These are phyloP conservation scores for Pseudogymnoascus sp. DNA, from an alignment of 2,329 filamentous ascomycete species.

Conservation along the genomic window DNA sequence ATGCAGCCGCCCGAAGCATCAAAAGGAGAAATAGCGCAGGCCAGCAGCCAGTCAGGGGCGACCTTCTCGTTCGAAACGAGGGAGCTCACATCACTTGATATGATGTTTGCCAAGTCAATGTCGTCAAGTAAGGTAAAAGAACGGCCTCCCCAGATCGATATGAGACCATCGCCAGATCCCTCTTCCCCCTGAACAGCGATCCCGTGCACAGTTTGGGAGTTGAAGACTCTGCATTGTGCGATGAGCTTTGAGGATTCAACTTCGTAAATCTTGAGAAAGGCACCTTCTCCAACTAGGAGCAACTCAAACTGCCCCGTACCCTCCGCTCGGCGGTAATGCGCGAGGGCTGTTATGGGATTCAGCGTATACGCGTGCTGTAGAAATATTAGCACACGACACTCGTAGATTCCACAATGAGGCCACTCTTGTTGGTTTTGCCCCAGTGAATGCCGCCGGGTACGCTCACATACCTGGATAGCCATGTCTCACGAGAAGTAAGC, in stretches of 20 bases:
- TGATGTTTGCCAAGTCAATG: slow-evolving; percentile 18
- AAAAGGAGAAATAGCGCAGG: slow-evolving; percentile 48
- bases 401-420: not conserved
- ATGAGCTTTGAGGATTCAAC: slow-evolving; percentile 30
- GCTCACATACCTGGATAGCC: slow-evolving; percentile 1
- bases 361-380: slow-evolving; percentile 27
- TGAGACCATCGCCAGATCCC: slow-evolving; percentile 19
- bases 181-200: slow-evolving; percentile 41
- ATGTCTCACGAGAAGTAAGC: not conserved
- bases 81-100: slow-evolving; percentile 14
- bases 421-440: not conserved
- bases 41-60: slow-evolving; percentile 71
- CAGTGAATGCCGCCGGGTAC: not conserved
- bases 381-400: slow-evolving; percentile 5
- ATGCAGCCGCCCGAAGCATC: slow-evolving; percentile 39
- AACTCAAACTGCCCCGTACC: slow-evolving; percentile 28
- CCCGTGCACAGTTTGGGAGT: slow-evolving; percentile 66
- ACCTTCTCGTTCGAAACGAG: slow-evolving; percentile 32
- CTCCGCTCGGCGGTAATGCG: slow-evolving; percentile 37
- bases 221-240: slow-evolving; percentile 49
- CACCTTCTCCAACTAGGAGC: slow-evolving; percentile 55
- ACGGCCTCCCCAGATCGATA: slow-evolving; percentile 66
- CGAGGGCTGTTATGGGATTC: slow-evolving; percentile 52
- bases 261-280: slow-evolving; percentile 46
- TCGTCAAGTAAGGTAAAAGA: slow-evolving; percentile 35